A percentile compares a stretch with the other conserved stretches of the same genome.
Evolutionary conservation across 176 grass and related monocot species (phyloP).

Genomic region (Phoenix roebelenii): DNA sequence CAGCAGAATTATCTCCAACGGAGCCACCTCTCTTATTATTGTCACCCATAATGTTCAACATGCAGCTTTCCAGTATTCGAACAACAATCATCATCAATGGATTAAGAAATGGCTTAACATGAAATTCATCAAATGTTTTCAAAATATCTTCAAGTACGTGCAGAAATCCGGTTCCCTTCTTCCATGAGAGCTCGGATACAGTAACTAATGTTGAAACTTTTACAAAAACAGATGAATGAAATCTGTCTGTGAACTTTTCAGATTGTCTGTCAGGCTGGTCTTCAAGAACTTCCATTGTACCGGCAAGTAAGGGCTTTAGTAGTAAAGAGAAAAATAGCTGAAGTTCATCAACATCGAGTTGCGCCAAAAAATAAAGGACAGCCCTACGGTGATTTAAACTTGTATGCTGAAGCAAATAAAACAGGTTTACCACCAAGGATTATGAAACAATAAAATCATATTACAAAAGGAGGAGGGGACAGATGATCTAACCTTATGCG

Average conservation of each 20-base stretch:
- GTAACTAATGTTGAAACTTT: constrained; percentile 38
- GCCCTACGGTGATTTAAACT: constrained; percentile 72
- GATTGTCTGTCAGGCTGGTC: constrained; percentile 21
- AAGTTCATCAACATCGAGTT: constrained; percentile 79
- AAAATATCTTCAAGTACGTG: constrained; percentile 83
- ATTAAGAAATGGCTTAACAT: constrained; percentile 61
- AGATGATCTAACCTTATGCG: constrained; percentile 57
- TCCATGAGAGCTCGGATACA: constrained; percentile 52
- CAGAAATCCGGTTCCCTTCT: constrained; percentile 73
- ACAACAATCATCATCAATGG: constrained; percentile 65
- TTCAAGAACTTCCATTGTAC: constrained; percentile 33
- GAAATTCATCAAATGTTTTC: constrained; percentile 61
- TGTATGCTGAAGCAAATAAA: constrained; percentile 49
- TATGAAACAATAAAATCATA: too few species aligned
- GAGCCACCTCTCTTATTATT: constrained; percentile 8
- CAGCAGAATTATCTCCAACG: constrained; percentile 28
- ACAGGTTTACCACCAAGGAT: too few species aligned
- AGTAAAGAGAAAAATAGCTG: constrained; percentile 75
- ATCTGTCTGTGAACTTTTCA: constrained; percentile 22
- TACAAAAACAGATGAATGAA: constrained; percentile 21
- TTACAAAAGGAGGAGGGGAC: too few species aligned
- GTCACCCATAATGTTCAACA: constrained; percentile 27
- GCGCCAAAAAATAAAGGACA: constrained; percentile 75
- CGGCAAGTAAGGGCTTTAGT: constrained; percentile 57
- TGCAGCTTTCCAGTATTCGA: constrained; percentile 64